A percentile compares a stretch with the other conserved stretches of the same genome.
Conservation (phyloP, 1,139 yeast species). For the Zygosaccharomyces pseudobailii region DNA sequence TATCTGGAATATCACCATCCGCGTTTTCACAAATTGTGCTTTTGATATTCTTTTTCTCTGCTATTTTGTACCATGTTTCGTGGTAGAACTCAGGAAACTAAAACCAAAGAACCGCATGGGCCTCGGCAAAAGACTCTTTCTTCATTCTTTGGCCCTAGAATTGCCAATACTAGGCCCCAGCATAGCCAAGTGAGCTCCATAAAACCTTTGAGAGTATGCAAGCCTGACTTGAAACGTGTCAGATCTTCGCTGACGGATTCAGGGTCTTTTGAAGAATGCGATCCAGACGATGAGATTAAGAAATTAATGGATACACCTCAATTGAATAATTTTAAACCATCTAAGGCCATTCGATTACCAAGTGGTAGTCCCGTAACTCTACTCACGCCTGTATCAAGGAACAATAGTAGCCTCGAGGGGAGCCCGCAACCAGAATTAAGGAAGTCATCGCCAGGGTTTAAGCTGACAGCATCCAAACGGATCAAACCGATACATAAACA, state of each 20-base stretch:
- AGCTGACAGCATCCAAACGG: conserved; percentile 19
- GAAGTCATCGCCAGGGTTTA: conserved; percentile 15
- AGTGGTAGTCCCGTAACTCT: conserved; percentile 9
- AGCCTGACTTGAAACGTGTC: conserved; percentile 2
- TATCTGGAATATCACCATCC: too few relatives aligned
- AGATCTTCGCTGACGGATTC: conserved; percentile 16
- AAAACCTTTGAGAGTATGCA: not conserved
- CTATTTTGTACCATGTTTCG: not conserved
- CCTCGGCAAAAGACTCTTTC: conserved; percentile 13
- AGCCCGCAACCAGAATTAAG: not conserved
- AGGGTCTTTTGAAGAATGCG: conserved; percentile 34
- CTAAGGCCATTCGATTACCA: conserved; percentile 7
- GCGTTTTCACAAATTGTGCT: not conserved
- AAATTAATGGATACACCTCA: conserved; percentile 20
- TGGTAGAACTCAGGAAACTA: not conserved
- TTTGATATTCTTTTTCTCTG: not conserved
- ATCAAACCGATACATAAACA: conserved; percentile 16
- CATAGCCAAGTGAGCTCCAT: not conserved
- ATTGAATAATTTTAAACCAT: conserved; percentile 25
- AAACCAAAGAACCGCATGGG: conserved; percentile 6
- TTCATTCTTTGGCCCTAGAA: conserved; percentile 11
- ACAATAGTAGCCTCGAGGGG: not conserved
- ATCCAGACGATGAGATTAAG: conserved; percentile 23
- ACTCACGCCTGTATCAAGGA: conserved; percentile 8
- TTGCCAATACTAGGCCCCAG: not conserved